Base-by-base conservation (phyloP, 208 protist genomes). In the Crithidia thermophila region DNA sequence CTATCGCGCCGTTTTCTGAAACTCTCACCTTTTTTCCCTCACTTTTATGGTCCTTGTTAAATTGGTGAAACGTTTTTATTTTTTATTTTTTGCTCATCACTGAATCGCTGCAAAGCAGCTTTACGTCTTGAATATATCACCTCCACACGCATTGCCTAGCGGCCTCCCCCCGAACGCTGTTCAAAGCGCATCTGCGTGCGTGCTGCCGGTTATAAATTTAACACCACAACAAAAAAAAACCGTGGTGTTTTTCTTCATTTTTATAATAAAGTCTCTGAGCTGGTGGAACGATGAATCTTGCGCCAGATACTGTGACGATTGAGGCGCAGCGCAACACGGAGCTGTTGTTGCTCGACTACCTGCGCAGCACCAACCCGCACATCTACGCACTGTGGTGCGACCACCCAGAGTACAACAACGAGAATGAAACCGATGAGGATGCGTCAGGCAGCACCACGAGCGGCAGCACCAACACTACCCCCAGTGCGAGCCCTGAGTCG, bases 311-410 rank as follows among this genome's bases (percentile, higher is more conserved):
- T 8, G 20, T 37, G 21, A 89, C 82, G 3, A 79, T 75, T 23
- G 52, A 59, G 33, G 71, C 75, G 21, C 87, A 92, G 73, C 77
- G 87, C 50, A 79, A 80, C 33, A 81, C 82, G 13, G 87, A 92
- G 63, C 67, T 88, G 28, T 56, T 68, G 14, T 60, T 92, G 52
- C 70, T 92, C n/a, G 52, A 70, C 16, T 79, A 84, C 25, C 59
- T 89, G n/a, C 59, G 60, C 34, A 37, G 59, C 20, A 79, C 85
- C 43, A 72, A 77, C 36, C 77, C 81, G 2, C 71, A 85, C 21
- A 63, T 83, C 10, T 60, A 81, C 67, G 67, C 67, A 0, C 65
- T 91, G n/a, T 87, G 82, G 81, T 25, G 67, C 18, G 40, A 31
- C 11, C 82, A 86, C 58, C 74, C 78, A 5, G 50, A 65, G 11